phyloP scores from a whole-genome alignment of 2,329 filamentous ascomycete genomes.

The Remersonia thermophila region DNA sequence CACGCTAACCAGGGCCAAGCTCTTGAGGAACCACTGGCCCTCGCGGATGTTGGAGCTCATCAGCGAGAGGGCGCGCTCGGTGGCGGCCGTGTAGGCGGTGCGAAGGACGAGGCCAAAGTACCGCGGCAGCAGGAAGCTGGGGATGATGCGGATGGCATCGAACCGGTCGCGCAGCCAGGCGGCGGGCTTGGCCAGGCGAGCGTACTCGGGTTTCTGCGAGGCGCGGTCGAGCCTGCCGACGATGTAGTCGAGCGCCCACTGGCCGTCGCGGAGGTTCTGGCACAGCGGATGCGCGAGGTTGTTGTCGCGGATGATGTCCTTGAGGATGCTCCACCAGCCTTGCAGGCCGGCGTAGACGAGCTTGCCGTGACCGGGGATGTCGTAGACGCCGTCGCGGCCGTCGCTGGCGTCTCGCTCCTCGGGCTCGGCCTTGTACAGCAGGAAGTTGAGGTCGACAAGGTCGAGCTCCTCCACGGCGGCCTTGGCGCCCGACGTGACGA shows the following conservation, averaged over 20 bases:
- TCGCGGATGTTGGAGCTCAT: constrained; percentile 66
- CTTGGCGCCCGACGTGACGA: constrained; percentile 69
- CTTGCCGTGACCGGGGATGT: constrained; percentile 70
- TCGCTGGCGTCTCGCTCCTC: constrained; percentile 72
- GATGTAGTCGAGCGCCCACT: constrained; percentile 88
- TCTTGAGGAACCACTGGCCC: constrained; percentile 81
- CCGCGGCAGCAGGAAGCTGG: constrained; percentile 78
- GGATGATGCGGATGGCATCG: constrained; percentile 71
- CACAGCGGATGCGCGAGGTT: constrained; percentile 88
- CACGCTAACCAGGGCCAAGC: constrained; percentile 78
- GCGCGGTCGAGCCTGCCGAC: constrained; percentile 64
- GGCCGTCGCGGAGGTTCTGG: constrained; percentile 79
- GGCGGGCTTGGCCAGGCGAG: constrained; percentile 51
- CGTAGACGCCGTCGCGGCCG: constrained; percentile 77
- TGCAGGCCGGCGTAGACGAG: constrained; percentile 94
- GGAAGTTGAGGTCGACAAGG: constrained; percentile 77
- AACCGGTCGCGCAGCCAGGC: constrained; percentile 76
- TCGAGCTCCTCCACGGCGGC: constrained; percentile 64
- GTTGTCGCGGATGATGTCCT: constrained; percentile 75
- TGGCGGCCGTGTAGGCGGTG: constrained; percentile 75
- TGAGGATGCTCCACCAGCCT: constrained; percentile 92
- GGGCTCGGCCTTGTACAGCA: constrained; percentile 81
- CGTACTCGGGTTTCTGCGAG: constrained; percentile 49
- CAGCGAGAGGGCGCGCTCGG: constrained; percentile 63
- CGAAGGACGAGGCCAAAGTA: constrained; percentile 87